phyloP scores from a whole-genome alignment of 2,329 filamentous ascomycete genomes.

The Penicillium sp. region DNA sequence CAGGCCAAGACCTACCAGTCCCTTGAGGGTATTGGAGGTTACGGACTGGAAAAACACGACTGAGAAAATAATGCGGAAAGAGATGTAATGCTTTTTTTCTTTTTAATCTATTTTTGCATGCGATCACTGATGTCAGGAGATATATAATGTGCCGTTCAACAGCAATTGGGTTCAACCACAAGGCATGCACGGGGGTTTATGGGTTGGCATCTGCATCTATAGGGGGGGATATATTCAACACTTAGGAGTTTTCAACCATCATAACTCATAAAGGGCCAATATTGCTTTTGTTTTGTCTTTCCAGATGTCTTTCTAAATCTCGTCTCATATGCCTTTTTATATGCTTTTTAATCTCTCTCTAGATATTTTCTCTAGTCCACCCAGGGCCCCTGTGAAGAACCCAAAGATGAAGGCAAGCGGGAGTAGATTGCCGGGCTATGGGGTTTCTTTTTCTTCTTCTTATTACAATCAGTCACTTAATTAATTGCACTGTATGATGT shows the following conservation, averaged over 20 bases:
- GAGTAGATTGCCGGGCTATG: neutral
- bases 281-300: too few relatives aligned
- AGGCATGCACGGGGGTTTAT: constrained; percentile 23
- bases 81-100: neutral
- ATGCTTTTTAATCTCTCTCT: too few relatives aligned
- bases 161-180: constrained; percentile 26
- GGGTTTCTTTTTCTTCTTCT: neutral
- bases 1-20: constrained; percentile 53
- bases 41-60: constrained; percentile 54
- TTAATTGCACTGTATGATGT: neutral
- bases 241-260: constrained; percentile 22
- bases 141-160: constrained; percentile 23
- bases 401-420: neutral
- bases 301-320: too few relatives aligned
- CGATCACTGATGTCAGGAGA: constrained; percentile 1
- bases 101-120: constrained; percentile 1
- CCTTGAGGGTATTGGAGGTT: constrained; percentile 60
- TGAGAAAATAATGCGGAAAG: neutral
- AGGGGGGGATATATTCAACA: constrained; percentile 28
- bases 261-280: constrained; percentile 14
- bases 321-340: too few relatives aligned
- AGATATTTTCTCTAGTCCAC: neutral
- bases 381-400: neutral
- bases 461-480: neutral
- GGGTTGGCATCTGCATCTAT: constrained; percentile 17